These are phyloP conservation scores for Neobulgaria alba DNA, from an alignment of 2,329 filamentous ascomycete species.

Conservation along the genomic window DNA sequence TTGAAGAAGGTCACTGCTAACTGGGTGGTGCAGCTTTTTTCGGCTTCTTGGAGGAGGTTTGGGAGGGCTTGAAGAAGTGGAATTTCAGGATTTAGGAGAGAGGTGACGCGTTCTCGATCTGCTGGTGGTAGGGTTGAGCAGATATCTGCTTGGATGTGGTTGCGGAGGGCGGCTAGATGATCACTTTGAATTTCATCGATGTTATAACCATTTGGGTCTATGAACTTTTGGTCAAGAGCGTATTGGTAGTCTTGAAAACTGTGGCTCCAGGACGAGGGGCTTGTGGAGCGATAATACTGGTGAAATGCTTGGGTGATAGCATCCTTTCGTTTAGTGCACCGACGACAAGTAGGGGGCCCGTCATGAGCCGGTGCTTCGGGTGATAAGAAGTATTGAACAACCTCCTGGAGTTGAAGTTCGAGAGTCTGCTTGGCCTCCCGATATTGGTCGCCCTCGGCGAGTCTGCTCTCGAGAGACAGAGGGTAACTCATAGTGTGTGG, in stretches of 20 bases:
- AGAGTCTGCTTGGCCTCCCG: slow-evolving; percentile 17
- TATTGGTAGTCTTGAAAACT: slow-evolving; percentile 13
- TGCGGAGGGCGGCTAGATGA: no score
- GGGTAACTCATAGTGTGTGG: no score
- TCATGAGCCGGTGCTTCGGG: slow-evolving; percentile 15
- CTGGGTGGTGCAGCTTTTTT: slow-evolving; percentile 1
- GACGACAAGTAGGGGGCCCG: slow-evolving; percentile 18
- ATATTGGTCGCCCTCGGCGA: slow-evolving; percentile 19
- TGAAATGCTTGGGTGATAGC: slow-evolving; percentile 21
- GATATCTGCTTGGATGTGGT: slow-evolving; percentile 20
- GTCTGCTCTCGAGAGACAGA: slow-evolving; percentile 18
- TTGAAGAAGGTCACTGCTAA: slow-evolving; percentile 10
- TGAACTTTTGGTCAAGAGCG: slow-evolving; percentile 18
- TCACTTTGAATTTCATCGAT: slow-evolving; percentile 15
- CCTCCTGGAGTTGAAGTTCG: slow-evolving; percentile 13
- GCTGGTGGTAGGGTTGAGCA: slow-evolving; percentile 6
- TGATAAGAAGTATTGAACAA: slow-evolving; percentile 12
- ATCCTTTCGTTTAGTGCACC: slow-evolving; percentile 18
- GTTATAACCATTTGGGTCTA: slow-evolving; percentile 11
- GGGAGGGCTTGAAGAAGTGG: slow-evolving; percentile 12
- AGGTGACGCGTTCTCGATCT: slow-evolving; percentile 1
- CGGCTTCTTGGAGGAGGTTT: slow-evolving; percentile 2
- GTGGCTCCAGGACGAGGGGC: slow-evolving; percentile 18
- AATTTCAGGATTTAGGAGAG: slow-evolving; percentile 5
- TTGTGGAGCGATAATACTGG: slow-evolving; percentile 21